These are phyloP conservation scores for Talaromyces sp. DNA, from an alignment of 2,329 filamentous ascomycete genomes.

Conservation along the genomic window DNA sequence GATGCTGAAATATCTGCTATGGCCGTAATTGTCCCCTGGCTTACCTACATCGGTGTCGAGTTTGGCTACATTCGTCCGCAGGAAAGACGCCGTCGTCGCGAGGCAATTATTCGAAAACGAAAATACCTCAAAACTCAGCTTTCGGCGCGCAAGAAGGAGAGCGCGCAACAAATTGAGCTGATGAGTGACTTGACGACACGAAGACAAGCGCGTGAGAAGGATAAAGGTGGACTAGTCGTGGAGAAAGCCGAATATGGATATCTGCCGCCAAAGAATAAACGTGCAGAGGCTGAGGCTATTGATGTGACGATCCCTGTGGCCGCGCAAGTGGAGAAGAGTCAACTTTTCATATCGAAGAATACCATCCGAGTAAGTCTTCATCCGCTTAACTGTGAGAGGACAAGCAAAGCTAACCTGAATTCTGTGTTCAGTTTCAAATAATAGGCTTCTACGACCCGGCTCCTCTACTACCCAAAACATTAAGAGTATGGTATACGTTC, in stretches of 20 bases:
- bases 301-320: slow-evolving; percentile 46
- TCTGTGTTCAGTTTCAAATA: slow-evolving; percentile 37
- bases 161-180: slow-evolving; percentile 37
- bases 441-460: slow-evolving; percentile 45
- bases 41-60: slow-evolving; percentile 40
- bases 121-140: slow-evolving; percentile 37
- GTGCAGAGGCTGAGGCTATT: slow-evolving; percentile 27
- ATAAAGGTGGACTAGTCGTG: slow-evolving; percentile 38
- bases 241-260: slow-evolving; percentile 41
- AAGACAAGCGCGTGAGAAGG: slow-evolving; percentile 35
- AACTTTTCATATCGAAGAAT: slow-evolving; percentile 36
- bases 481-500: slow-evolving; percentile 44
- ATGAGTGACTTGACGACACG: slow-evolving; percentile 40
- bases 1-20: slow-evolving; percentile 34
- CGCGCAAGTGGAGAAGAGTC: slow-evolving; percentile 41
- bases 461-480: slow-evolving; percentile 38
- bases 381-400: neutral
- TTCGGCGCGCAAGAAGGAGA: slow-evolving; percentile 36
- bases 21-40: slow-evolving; percentile 38
- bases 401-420: slow-evolving; percentile 18
- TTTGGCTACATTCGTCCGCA: slow-evolving; percentile 41
- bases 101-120: slow-evolving; percentile 33
- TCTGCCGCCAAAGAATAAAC: slow-evolving; percentile 23
- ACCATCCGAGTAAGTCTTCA: slow-evolving; percentile 32
- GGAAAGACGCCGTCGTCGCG: slow-evolving; percentile 34